Percentiles rank a stretch among this genome's conserved stretches.
These are phyloP conservation scores for Tricholoma sp. DNA, from an alignment of 768 basidiomycete genomes.

Conservation along the genomic window DNA sequence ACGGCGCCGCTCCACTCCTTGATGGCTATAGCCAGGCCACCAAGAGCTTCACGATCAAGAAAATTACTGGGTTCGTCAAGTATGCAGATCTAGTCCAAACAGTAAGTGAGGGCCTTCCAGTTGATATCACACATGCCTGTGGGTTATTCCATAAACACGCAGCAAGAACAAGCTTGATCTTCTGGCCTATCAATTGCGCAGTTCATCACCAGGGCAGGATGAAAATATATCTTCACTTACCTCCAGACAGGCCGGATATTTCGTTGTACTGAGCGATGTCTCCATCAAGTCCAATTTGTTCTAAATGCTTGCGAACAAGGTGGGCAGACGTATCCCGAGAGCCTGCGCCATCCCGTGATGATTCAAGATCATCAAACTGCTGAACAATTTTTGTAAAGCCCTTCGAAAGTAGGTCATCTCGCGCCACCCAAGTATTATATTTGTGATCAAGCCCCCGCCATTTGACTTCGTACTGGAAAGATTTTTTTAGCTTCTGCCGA, in stretches of 20 bases:
- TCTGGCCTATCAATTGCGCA: conserved; percentile 57
- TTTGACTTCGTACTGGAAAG: conserved; percentile 89
- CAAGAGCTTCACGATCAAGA: conserved; percentile 92
- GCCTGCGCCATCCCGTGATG: conserved; percentile 93
- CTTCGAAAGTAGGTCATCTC: conserved; percentile 79
- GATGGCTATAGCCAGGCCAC: conserved; percentile 92
- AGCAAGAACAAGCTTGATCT: conserved; percentile 93
- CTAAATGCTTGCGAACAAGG: conserved; percentile 85
- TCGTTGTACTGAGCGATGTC: conserved; percentile 99
- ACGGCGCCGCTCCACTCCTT: conserved; percentile 93
- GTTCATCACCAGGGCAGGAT: neutral
- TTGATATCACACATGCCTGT: conserved; percentile 46
- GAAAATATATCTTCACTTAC: conserved; percentile 33
- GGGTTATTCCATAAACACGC: conserved; percentile 97
- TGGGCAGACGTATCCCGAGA: conserved; percentile 77
- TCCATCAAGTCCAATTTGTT: conserved; percentile 94
- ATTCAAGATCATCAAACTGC: conserved; percentile 95
- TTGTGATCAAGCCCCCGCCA: conserved; percentile 81
- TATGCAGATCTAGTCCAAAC: conserved; percentile 50
- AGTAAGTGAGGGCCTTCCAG: conserved; percentile 1
- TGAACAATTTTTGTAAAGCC: conserved; percentile 88
- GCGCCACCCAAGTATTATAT: conserved; percentile 88
- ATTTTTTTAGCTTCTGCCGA: conserved; percentile 95
- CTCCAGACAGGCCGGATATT: conserved; percentile 90
- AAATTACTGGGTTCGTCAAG: conserved; percentile 96